Evolutionary conservation across 192 early-diverging fungal species (phyloP), one percentile per base, ranked within the genome.

Genomic region (Coemansia sp.): DNA sequence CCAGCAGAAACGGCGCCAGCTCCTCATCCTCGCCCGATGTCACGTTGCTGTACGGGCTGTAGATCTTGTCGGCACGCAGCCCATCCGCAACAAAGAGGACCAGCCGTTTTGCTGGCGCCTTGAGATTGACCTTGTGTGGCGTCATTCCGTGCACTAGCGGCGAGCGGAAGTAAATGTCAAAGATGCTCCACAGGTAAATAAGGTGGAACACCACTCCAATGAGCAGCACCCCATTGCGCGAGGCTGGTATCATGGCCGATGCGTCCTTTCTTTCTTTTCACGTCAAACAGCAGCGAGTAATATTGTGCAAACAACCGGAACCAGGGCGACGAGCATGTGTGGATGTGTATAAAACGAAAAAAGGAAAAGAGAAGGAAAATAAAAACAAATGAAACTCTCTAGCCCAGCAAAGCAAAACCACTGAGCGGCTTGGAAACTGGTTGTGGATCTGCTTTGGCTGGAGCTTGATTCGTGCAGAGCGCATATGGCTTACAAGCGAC

Each of bases 81-180:
- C 96, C 96, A 75, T 98, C 96, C 32, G 90, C 95, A 7, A 96
- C 94, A 81, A 95, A 87, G 42, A 98, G 86, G 7, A 97, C 86
- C 53, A 98, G 80, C 3, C 96, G 89, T 76, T 89, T 87, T 38
- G 96, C 96, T 4, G 95, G 94, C 45, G 93, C 76, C 40, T 85
- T 73, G 16, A 85, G 65, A 51, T 85, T 86, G 48, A 92, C 90
- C 32, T 81, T 76, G 65, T 95, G 89, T 39, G 91, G 93, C 14
- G 86, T 89, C 96, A 98, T 98, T 67, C 96, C 96, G 85, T 98
- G 96, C 44, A 98, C 94, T 13, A 98, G 83, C 56, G 96, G 96
- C 16, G 96, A 97, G n/a, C 91, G 91, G 79, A 98, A 98, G 85
- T 98, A 98, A 77, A 98, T 97, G 85, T 98, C 96, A 70, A 98